These are phyloP conservation scores for Russula sp. DNA, from an alignment of 768 basidiomycete genomes.

Conservation along the genomic window DNA sequence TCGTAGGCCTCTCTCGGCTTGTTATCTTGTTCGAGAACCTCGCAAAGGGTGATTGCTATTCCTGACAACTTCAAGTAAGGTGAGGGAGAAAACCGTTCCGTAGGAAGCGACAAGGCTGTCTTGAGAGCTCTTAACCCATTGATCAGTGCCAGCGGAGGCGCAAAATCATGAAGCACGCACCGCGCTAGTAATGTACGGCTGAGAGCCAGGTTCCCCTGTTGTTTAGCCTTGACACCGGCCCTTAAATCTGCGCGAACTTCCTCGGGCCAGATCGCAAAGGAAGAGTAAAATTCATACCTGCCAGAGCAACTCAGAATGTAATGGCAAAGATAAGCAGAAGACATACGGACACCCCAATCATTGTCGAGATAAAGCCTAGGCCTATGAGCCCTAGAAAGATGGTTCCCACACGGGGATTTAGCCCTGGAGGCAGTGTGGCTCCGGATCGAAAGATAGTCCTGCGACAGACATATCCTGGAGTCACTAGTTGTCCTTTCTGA, in stretches of 20 bases:
- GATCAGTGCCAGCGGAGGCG: neutral
- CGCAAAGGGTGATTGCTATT: constrained; percentile 53
- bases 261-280: constrained; percentile 58
- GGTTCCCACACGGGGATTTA: constrained; percentile 10
- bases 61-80: constrained; percentile 64
- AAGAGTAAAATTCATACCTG: constrained; percentile 50
- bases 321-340: neutral
- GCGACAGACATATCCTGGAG: neutral
- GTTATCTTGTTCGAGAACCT: constrained; percentile 42
- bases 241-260: constrained; percentile 59
- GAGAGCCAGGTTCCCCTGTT: constrained; percentile 45
- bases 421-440: neutral
- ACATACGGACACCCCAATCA: constrained; percentile 19
- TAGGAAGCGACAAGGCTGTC: constrained; percentile 40
- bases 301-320: constrained; percentile 24
- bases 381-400: constrained; percentile 14
- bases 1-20: constrained; percentile 27
- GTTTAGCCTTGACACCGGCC: constrained; percentile 53
- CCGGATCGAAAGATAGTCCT: constrained; percentile 7
- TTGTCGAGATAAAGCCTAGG: constrained; percentile 13
- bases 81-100: constrained; percentile 31
- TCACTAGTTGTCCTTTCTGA: neutral
- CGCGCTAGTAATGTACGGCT: constrained; percentile 47
- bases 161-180: constrained; percentile 32
- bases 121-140: constrained; percentile 43